phyloP scores from a whole-genome alignment of 345 rosid genomes.

The Rhodomyrtus tomentosa region DNA sequence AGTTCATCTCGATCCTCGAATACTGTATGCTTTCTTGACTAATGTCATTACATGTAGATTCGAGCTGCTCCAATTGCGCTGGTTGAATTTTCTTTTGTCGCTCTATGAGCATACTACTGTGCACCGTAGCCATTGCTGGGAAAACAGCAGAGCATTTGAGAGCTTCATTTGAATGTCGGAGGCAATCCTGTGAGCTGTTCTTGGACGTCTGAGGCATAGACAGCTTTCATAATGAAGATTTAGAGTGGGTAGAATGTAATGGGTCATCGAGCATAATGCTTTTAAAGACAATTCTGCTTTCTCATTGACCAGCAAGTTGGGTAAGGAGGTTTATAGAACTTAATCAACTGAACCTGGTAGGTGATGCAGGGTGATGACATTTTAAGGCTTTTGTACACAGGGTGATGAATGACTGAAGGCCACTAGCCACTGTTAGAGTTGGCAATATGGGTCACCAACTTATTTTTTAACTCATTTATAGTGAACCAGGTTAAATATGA shows the following conservation, averaged over 20 bases:
- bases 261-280: background rate
- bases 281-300: background rate
- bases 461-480: too few relatives aligned
- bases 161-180: background rate
- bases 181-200: background rate
- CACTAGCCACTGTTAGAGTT: background rate
- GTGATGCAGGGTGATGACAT: background rate
- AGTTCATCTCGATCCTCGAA: background rate
- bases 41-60: background rate
- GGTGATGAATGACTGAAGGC: background rate
- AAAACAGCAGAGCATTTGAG: background rate
- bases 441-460: too few relatives aligned
- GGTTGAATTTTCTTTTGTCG: background rate
- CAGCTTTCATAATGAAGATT: background rate
- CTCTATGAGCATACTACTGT: background rate
- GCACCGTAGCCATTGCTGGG: background rate
- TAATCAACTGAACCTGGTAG: background rate
- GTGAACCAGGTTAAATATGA: too few relatives aligned
- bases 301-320: background rate
- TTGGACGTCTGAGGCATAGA: too few relatives aligned
- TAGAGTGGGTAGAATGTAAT: background rate
- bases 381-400: background rate
- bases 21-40: background rate
- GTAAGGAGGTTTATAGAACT: background rate
- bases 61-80: background rate